Base-by-base conservation (phyloP, 768 basidiomycete species). In the Naematelia aurantialba region DNA sequence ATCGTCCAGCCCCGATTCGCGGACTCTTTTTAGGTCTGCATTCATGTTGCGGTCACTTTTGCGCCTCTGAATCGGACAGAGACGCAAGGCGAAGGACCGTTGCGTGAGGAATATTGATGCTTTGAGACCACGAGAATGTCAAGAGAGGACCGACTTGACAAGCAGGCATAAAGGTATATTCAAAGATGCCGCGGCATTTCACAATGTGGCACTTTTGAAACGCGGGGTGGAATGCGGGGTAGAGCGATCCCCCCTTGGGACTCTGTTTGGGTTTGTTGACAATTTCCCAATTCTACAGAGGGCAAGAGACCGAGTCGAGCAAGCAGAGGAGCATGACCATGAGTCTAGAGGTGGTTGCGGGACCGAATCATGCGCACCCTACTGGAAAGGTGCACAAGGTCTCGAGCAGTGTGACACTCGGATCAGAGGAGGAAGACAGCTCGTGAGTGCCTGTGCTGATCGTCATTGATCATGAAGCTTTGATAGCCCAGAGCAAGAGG, bases 11-110 rank as follows among this genome's bases (percentile, higher is more conserved):
- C 52, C 58, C 25, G 53, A 52, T 54, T 70, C 72, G 14, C 72
- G 60, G 45, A 74, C 67, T 55, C 72, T 57, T 53, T 74, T 74
- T 12, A 71, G 63, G 57, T 74, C 72, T 22, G 69, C 67, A 56
- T 67, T 74, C 72, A 74, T 74, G 3, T 21, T 65, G 42, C 13
- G 17, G 21, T 30, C 44, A 39, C 14, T 42, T 22, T 39, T 13
- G 25, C 25, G 50, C 12, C 5, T 19, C 21, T 26, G 45, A 47
- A n/a, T 19, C 24, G 25, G 24, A 29, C 10, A 27, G 13, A n/a
- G 45, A 19, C 31, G 46, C 31, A 21, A 55, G 45, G 55, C 25
- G n/a, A 24, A 53, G 47, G 39, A 55, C n/a, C 27, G 45, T 24
- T 51, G 45, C 39, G 34, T 17, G 34, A 39, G 34, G 34, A 55